Conservation (phyloP, 1,284 basidiomycete species). For the Schizophyllum amplum region DNA sequence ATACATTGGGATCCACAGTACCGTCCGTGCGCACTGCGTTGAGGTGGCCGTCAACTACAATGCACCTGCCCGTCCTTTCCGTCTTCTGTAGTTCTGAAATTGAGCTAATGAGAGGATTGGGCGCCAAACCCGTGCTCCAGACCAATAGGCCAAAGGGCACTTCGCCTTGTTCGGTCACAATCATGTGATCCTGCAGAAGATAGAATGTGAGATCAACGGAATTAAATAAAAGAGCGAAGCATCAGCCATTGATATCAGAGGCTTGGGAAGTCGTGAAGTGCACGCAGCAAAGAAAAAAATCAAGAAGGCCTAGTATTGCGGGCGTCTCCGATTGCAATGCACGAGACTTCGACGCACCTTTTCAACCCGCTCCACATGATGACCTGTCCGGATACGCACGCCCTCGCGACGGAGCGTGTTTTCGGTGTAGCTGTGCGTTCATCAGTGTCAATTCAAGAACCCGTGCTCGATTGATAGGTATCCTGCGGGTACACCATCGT, state of each 20-base stretch:
- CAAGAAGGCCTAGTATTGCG: too few relatives aligned
- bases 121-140: slow-evolving; percentile 79
- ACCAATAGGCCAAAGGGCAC: slow-evolving; percentile 78
- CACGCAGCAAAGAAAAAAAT: too few relatives aligned
- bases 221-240: neutral
- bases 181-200: slow-evolving; percentile 35
- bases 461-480: too few relatives aligned
- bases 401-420: slow-evolving; percentile 72
- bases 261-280: slow-evolving; percentile 20
- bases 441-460: neutral
- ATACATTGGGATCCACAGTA: slow-evolving; percentile 63
- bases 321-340: too few relatives aligned
- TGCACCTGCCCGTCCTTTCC: slow-evolving; percentile 42
- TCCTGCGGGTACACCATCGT: too few relatives aligned
- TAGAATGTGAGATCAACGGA: neutral
- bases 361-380: slow-evolving; percentile 76
- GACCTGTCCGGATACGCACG: slow-evolving; percentile 68
- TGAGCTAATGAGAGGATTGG: slow-evolving; percentile 67
- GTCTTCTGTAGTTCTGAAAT: slow-evolving; percentile 55
- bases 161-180: slow-evolving; percentile 59
- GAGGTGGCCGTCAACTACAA: slow-evolving; percentile 57
- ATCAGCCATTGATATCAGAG: slow-evolving; percentile 18
- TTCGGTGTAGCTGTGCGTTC: slow-evolving; percentile 49
- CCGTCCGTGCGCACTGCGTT: slow-evolving; percentile 52
- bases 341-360: too few relatives aligned